Evolutionary conservation across 306 rosid genomes (phyloP), one percentile per base, ranked within the genome.

Genomic region (Dryas drummondii): DNA sequence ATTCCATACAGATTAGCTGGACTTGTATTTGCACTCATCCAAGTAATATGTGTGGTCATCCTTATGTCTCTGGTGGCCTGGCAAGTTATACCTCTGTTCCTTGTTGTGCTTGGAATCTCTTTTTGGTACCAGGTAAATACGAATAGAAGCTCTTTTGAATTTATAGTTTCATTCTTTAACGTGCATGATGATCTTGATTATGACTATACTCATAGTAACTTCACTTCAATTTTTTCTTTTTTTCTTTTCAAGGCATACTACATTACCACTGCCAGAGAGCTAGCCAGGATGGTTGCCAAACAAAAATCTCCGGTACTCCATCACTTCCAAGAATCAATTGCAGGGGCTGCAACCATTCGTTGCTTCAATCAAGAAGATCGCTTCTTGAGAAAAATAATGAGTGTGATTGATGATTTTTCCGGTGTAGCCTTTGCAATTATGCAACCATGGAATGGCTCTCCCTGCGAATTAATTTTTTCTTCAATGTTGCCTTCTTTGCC

Each of bases 291-390:
- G 53, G 76, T 60, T 26, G 83, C 67, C 15, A 72, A 68, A 45
- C 72, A 76, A 52, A 74, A 80, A 51, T 79, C 79, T 74, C 79
- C 83, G 17, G 67, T 80, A 4, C 77, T 80, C 32, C 83, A 80
- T 13, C 83, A 80, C 53, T 80, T 80, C 19, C 32, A 79, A 42
- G 83, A 80, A 48, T 59, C 83, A 6, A 45, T 80, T 32, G 15
- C 76, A 9, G 79, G 83, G 41, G 60, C 83, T 3, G 49, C 75
- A 12, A 60, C 71, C 40, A 68, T 79, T 41, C 76, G 76, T n/a
- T 73, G 83, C 64, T 79, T 79, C 67, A 72, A 68, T 27, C 71
- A 74, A 27, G 75, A 68, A 26, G 19, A n/a, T 27, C 71, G 79
- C 32, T 79, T 79, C 71, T 42, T 40, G 37, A 58, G 15, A 10